These are phyloP conservation scores for Apiotrichum brassicae DNA, from an alignment of 1,284 basidiomycete genomes.

Conservation along the genomic window DNA sequence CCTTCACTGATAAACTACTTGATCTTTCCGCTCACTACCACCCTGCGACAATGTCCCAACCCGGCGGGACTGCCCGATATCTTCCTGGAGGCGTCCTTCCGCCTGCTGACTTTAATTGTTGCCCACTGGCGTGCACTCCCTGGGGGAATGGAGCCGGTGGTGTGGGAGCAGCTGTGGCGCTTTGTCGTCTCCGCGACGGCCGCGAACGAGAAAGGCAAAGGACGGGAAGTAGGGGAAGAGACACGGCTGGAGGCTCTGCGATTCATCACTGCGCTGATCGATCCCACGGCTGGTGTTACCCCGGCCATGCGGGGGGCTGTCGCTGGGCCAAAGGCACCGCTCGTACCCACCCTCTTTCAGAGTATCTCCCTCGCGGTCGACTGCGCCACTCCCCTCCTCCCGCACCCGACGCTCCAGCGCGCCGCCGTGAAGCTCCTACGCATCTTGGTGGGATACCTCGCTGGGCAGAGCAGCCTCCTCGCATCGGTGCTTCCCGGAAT, in stretches of 20 bases:
- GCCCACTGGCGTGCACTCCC: constrained; percentile 72
- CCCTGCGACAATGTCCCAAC: constrained; percentile 59
- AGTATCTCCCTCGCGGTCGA: constrained; percentile 65
- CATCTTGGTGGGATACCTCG: constrained; percentile 59
- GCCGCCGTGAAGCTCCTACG: constrained; percentile 58
- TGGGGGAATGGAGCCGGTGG: constrained; percentile 51
- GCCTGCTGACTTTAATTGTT: constrained; percentile 57
- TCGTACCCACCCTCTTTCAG: constrained; percentile 74
- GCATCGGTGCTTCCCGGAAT: constrained; percentile 71
- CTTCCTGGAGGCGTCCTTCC: constrained; percentile 66
- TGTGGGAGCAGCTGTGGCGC: constrained; percentile 78
- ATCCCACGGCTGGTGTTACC: constrained; percentile 30
- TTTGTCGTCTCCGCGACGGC: constrained; percentile 57
- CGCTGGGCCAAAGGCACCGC: constrained; percentile 43
- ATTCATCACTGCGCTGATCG: constrained; percentile 31
- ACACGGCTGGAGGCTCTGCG: constrained; percentile 28
- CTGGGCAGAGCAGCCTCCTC: constrained; percentile 54
- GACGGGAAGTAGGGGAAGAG: constrained; percentile 36
- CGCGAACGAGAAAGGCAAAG: constrained; percentile 52
- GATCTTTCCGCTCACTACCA: constrained; percentile 75
- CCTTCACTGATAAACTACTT: constrained; percentile 70
- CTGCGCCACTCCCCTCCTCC: constrained; percentile 51
- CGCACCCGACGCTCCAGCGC: constrained; percentile 58
- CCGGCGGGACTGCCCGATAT: constrained; percentile 66
- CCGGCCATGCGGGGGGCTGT: constrained; percentile 51